Evolutionary conservation across 1,284 basidiomycete genomes (phyloP).

Genomic region (Leccinum insolens): DNA sequence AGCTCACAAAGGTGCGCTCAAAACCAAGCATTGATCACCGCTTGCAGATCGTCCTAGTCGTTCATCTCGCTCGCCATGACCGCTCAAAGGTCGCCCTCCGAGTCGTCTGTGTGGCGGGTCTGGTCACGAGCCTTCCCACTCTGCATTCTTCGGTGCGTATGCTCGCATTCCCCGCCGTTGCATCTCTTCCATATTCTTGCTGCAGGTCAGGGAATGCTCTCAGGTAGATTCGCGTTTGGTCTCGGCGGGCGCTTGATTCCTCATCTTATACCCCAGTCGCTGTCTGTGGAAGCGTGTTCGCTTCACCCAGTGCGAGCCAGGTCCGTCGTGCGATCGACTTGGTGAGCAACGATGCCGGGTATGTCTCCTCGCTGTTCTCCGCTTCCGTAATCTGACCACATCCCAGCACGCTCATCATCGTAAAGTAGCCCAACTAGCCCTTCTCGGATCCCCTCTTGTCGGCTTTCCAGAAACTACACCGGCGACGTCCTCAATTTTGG

Average conservation of each 20-base stretch:
- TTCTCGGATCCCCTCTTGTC: conserved; percentile 11
- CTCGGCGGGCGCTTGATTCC: neutral
- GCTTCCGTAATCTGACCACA: conserved; percentile 7
- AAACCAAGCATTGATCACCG: neutral
- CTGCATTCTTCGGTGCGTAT: conserved; percentile 74
- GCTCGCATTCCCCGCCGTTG: neutral
- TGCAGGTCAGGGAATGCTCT: conserved; percentile 77
- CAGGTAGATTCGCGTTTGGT: conserved; percentile 44
- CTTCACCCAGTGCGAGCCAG: conserved; percentile 82
- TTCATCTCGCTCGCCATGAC: conserved; percentile 62
- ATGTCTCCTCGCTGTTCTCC: conserved; percentile 24
- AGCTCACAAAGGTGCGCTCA: conserved; percentile 58
- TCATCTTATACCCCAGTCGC: conserved; percentile 53
- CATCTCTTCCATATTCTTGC: neutral
- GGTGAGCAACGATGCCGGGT: conserved; percentile 79
- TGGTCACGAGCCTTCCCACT: conserved; percentile 90
- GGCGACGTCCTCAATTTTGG: conserved; percentile 94
- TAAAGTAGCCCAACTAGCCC: conserved; percentile 60
- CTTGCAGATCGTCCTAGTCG: conserved; percentile 39
- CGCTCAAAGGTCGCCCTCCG: conserved; percentile 76
- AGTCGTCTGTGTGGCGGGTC: conserved; percentile 88
- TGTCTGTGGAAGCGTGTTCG: conserved; percentile 68
- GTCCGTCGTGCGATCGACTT: conserved; percentile 81
- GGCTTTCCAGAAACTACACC: conserved; percentile 69
- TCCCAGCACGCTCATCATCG: conserved; percentile 77